Conservation (phyloP, 805 yeast genomes). For the Suhomyces kilbournensis region DNA sequence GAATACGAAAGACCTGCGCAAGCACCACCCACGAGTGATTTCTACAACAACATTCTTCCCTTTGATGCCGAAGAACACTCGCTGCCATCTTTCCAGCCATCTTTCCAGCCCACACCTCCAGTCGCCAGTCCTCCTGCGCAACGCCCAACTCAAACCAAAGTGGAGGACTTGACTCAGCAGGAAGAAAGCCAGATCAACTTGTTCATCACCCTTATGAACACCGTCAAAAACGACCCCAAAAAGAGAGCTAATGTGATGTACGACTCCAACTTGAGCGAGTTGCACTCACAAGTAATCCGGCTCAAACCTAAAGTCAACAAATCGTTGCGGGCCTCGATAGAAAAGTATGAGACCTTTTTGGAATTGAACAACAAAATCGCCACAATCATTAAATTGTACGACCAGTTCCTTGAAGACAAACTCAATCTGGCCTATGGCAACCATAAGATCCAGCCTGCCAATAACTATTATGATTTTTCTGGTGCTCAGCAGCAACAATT, state of each 20-base stretch:
- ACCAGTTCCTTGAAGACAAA: constrained; percentile 61
- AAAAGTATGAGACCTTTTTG: constrained; percentile 61
- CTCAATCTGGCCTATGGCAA: constrained; percentile 35
- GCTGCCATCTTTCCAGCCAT: neutral
- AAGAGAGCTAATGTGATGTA: constrained; percentile 35
- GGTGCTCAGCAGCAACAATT: neutral
- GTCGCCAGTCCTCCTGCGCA: neutral
- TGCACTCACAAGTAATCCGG: constrained; percentile 57
- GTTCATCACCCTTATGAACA: constrained; percentile 64
- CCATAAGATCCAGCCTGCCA: constrained; percentile 14
- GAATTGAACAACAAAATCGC: constrained; percentile 77
- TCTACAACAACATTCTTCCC: constrained; percentile 29
- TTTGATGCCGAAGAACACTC: constrained; percentile 6
- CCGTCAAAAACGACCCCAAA: constrained; percentile 46
- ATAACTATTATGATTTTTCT: neutral
- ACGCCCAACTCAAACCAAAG: constrained; percentile 1
- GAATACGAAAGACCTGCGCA: constrained; percentile 8
- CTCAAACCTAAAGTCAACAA: constrained; percentile 68
- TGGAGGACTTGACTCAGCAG: constrained; percentile 45
- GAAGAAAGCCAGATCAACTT: constrained; percentile 71
- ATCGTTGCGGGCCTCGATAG: constrained; percentile 54
- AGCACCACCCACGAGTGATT: constrained; percentile 26
- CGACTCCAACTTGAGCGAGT: constrained; percentile 52
- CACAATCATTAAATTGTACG: constrained; percentile 73
- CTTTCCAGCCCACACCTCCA: constrained; percentile 3